Base-by-base conservation (phyloP, 2,329 filamentous ascomycete genomes). In the Cercospora sojina region DNA sequence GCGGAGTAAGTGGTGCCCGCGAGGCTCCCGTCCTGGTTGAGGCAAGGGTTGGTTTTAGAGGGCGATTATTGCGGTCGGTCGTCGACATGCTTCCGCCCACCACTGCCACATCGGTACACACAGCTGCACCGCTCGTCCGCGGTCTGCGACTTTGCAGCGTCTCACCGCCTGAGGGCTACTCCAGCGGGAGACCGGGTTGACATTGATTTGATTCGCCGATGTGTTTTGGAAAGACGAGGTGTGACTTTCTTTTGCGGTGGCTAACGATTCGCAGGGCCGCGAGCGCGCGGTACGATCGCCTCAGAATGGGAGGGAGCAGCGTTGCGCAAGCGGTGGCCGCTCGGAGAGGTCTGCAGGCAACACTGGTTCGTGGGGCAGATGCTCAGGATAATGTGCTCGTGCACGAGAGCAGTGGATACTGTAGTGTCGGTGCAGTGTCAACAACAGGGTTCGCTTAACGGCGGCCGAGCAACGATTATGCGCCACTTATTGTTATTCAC, bases 1-100 rank as follows among this genome's bases (percentile, higher is more conserved):
- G 85, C 13, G 88, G 87, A 18, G 87, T 87, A 67, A 89, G 75
- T 55, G 87, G 86, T 20, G 82, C 77, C 74, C 85, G 72, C 3
- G 58, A 59, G 53, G 38, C n/a, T 35, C 61, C 65, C 16, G 63
- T 70, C 31, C 66, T 66, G 58, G 51, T 67, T 7, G 68, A 70
- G 43, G 68, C 68, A 43, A 70, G 61, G 16, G 62, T 53, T 32
- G 69, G 69, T 55, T 67, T 70, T n/a, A 69, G 64, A 32, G 67
- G 67, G 38, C 69, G 69, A 55, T 43, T 59, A 47, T 56, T 62
- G 29, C 60, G 60, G 20, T 62, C 60, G 60, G 32, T 61, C 59
- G 62, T 59, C 63, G 62, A 62, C 53, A 59, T 63, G 60, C 53
- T 66, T 59, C 25, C 47, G 10, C 18, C 47, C 47, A 25, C 47